These are phyloP conservation scores for Niveomyces coronatus DNA, from an alignment of 2,329 filamentous ascomycete species.

Conservation along the genomic window DNA sequence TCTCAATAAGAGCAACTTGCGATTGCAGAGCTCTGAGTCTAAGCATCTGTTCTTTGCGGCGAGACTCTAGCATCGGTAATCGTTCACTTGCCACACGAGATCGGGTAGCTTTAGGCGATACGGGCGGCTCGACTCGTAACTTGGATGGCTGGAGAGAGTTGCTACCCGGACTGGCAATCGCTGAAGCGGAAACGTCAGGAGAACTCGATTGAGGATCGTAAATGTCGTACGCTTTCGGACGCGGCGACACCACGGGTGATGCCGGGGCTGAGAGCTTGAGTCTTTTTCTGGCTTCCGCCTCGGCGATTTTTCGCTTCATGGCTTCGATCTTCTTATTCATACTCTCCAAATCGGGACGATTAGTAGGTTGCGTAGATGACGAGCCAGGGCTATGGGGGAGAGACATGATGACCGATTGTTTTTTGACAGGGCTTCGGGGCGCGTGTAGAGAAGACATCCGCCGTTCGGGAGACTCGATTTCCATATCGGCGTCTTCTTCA, in stretches of 20 bases:
- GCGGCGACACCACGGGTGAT: conserved; percentile 20
- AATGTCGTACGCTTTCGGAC: conserved; percentile 5
- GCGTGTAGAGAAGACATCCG: conserved; percentile 25
- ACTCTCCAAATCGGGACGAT: conserved; percentile 32
- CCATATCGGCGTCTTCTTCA: conserved; percentile 57
- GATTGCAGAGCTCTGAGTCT: conserved; percentile 36
- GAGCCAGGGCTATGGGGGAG: conserved; percentile 31
- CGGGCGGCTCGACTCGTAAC: conserved; percentile 11
- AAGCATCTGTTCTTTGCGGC: conserved; percentile 29
- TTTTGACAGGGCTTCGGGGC: conserved; percentile 22
- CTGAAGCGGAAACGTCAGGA: neutral
- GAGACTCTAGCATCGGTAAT: conserved; percentile 26
- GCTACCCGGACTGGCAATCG: too few relatives aligned
- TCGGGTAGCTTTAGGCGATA: conserved; percentile 14
- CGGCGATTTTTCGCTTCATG: conserved; percentile 48
- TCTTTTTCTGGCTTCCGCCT: conserved; percentile 46
- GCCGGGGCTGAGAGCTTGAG: conserved; percentile 24
- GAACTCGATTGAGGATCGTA: conserved; percentile 6
- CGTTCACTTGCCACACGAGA: conserved; percentile 26
- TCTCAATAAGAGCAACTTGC: conserved; percentile 37
- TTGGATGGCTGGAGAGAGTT: too few relatives aligned
- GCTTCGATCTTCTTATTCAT: conserved; percentile 51
- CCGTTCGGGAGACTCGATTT: conserved; percentile 46
- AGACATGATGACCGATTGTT: conserved; percentile 28
- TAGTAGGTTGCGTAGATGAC: conserved; percentile 27